phyloP scores from a whole-genome alignment of 2,329 filamentous ascomycete genomes.

The Biscogniauxia sp. region DNA sequence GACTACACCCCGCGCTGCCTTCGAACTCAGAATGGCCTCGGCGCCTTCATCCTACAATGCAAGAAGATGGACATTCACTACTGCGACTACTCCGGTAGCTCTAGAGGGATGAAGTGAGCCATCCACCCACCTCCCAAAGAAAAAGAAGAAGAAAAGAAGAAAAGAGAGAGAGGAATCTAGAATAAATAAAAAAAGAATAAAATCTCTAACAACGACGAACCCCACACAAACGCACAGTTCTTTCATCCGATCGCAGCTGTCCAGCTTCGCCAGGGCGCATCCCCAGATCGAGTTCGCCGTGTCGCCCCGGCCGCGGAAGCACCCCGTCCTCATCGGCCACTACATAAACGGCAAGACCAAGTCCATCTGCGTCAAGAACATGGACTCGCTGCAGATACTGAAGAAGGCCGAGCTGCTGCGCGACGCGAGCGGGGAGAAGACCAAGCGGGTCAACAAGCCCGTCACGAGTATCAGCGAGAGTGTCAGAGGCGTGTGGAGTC shows the following conservation, averaged over 20 bases:
- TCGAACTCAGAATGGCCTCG: conserved; percentile 77
- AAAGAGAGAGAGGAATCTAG: no score
- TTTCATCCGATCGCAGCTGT: conserved; percentile 77
- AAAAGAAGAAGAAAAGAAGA: no score
- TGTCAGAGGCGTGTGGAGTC: conserved; percentile 69
- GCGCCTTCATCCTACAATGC: conserved; percentile 96
- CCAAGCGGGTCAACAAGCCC: conserved; percentile 61
- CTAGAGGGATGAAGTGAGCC: conserved; percentile 83
- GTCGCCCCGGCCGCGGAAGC: conserved; percentile 83
- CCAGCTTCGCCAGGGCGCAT: conserved; percentile 75
- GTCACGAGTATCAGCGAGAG: conserved; percentile 63
- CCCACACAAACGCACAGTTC: conserved; percentile 46
- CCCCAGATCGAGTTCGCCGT: conserved; percentile 89
- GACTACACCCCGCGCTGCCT: background rate
- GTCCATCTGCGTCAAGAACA: conserved; percentile 83
- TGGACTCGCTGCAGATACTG: conserved; percentile 76
- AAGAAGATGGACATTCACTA: conserved; percentile 95
- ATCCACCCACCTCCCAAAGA: no score
- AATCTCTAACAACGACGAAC: conserved; percentile 24
- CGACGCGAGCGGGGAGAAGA: conserved; percentile 73
- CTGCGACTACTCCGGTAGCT: conserved; percentile 94
- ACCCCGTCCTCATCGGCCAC: conserved; percentile 83
- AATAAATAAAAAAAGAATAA: background rate
- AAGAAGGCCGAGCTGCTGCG: conserved; percentile 74
- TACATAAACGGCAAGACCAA: conserved; percentile 91